Evolutionary conservation across 1,284 basidiomycete genomes (phyloP).

Genomic region (Boletus sp.): DNA sequence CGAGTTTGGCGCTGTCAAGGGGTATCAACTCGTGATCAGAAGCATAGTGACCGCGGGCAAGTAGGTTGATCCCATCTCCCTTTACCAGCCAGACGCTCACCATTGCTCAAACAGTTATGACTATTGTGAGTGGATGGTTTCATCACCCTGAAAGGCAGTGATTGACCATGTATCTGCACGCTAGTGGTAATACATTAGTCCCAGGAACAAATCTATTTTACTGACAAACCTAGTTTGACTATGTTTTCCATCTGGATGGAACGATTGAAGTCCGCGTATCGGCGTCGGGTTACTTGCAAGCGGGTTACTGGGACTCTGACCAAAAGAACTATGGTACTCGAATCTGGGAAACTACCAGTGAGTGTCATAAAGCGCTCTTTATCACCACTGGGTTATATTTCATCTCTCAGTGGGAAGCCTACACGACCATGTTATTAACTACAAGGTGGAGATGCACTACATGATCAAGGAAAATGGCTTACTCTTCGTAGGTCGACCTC

Average conservation of each 20-base stretch:
- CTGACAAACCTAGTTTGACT: constrained; percentile 54
- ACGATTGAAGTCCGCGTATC: constrained; percentile 67
- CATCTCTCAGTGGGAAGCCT: constrained; percentile 57
- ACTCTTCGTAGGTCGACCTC: constrained; percentile 48
- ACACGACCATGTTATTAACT: constrained; percentile 75
- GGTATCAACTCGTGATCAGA: constrained; percentile 60
- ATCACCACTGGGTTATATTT: neutral
- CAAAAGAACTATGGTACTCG: constrained; percentile 58
- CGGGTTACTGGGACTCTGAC: constrained; percentile 55
- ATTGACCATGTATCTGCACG: constrained; percentile 6
- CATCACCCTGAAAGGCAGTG: neutral
- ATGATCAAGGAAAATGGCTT: constrained; percentile 14
- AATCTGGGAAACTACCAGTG: constrained; percentile 59
- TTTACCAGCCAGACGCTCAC: neutral
- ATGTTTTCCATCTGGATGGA: constrained; percentile 67
- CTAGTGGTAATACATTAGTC: constrained; percentile 41
- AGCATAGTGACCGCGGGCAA: constrained; percentile 65
- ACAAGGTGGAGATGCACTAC: constrained; percentile 42
- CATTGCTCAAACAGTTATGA: constrained; percentile 48
- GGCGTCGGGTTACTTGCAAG: constrained; percentile 71
- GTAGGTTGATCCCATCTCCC: constrained; percentile 40
- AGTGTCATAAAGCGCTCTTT: constrained; percentile 16
- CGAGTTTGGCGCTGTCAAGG: constrained; percentile 62
- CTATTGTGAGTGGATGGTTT: constrained; percentile 45
- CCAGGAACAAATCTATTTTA: neutral